These are phyloP conservation scores for Colletotrichum spaethianum DNA, from an alignment of 2,329 filamentous ascomycete genomes.

Conservation along the genomic window DNA sequence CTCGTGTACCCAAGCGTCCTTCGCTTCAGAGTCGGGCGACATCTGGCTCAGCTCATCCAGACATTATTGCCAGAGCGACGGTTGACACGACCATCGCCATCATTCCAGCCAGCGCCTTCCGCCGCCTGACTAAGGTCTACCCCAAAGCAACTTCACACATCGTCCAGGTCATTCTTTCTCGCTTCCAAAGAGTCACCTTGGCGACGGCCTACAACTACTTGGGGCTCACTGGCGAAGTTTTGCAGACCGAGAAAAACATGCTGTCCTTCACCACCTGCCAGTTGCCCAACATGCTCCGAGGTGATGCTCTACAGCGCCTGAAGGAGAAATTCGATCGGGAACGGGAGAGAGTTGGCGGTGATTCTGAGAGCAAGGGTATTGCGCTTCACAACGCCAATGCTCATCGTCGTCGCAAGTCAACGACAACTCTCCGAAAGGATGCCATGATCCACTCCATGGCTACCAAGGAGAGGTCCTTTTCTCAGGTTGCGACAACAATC, in stretches of 20 bases:
- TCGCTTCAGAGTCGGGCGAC: constrained; percentile 58
- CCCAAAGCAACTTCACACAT: constrained; percentile 98
- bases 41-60: constrained; percentile 89
- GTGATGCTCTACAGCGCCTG: constrained; percentile 83
- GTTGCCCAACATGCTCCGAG: constrained; percentile 90
- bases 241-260: constrained; percentile 95
- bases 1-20: constrained; percentile 52
- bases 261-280: constrained; percentile 93
- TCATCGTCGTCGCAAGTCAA: constrained; percentile 78
- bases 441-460: constrained; percentile 78
- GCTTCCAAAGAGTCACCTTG: constrained; percentile 93
- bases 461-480: constrained; percentile 61
- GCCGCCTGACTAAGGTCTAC: constrained; percentile 91
- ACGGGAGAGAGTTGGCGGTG: constrained; percentile 82
- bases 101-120: constrained; percentile 96
- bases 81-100: constrained; percentile 98
- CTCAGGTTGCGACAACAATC: constrained; percentile 58
- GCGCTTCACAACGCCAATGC: constrained; percentile 87
- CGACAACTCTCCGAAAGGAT: constrained; percentile 83
- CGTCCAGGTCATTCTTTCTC: constrained; percentile 95
- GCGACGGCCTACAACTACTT: constrained; percentile 96
- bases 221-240: constrained; percentile 89
- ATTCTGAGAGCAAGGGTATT: constrained; percentile 92
- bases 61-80: constrained; percentile 95
- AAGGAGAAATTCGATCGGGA: constrained; percentile 95